Conservation (phyloP, 441 rosid genomes). For the Populus tomentosa region DNA sequence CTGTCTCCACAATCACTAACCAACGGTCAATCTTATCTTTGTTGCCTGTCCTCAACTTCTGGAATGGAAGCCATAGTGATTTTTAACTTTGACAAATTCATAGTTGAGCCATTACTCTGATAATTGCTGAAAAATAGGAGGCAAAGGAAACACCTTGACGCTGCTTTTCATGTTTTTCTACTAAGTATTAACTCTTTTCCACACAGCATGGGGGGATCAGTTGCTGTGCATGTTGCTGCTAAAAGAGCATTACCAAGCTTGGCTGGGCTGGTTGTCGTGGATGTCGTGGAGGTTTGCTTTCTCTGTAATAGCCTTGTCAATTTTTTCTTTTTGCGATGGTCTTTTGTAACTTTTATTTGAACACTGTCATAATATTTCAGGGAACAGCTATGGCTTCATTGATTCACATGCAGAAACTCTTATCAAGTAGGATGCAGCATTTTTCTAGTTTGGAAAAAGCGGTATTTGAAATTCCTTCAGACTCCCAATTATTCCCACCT, state of each 20-base stretch:
- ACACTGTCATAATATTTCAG: conserved; percentile 37
- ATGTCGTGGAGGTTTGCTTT: conserved; percentile 91
- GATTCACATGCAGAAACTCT: conserved; percentile 90
- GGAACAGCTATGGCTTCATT: conserved; percentile 95
- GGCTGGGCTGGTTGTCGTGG: conserved; percentile 90
- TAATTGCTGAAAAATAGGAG: neutral
- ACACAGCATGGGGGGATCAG: conserved; percentile 96
- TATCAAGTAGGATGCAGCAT: conserved; percentile 85
- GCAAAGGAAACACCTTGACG: neutral
- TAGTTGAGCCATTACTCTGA: neutral
- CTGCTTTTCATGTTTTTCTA: neutral
- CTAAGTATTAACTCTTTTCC: neutral
- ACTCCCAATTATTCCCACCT: conserved; percentile 2
- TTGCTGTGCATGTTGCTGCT: conserved; percentile 95
- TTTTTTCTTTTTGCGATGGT: conserved; percentile 15
- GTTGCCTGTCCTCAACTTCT: neutral
- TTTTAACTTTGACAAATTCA: neutral
- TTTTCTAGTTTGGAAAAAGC: conserved; percentile 86
- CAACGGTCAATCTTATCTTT: neutral
- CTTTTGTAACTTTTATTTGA: conserved; percentile 10
- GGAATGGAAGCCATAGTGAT: neutral
- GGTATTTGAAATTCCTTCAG: conserved; percentile 31
- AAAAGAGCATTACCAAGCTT: conserved; percentile 59
- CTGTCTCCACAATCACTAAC: neutral
- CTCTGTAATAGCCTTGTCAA: conserved; percentile 1